phyloP scores from a whole-genome alignment of 2,329 filamentous ascomycete species.

The Colletotrichum sp. region DNA sequence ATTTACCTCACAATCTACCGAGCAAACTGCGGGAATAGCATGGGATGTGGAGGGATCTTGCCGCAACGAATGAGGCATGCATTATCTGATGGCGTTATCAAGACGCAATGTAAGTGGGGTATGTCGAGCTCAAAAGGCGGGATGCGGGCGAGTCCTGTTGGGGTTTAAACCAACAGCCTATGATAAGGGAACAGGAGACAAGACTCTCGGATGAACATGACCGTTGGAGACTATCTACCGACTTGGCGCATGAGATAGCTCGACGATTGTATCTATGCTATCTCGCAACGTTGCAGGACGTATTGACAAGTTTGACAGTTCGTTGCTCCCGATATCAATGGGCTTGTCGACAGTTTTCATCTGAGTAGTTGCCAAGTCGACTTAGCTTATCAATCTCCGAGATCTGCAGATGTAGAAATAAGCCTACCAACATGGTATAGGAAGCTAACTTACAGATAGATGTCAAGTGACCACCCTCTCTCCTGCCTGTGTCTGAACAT shows the following conservation, averaged over 20 bases:
- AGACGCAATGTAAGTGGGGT: conserved; percentile 7
- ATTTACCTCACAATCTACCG: not conserved
- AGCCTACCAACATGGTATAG: not conserved
- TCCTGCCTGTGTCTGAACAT: not conserved
- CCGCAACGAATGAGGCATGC: not conserved
- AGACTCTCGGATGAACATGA: not conserved
- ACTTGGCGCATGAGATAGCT: not conserved
- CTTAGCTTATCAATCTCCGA: not conserved
- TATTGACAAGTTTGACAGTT: not conserved
- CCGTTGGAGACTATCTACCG: not conserved
- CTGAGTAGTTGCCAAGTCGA: not conserved
- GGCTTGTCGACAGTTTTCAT: not conserved
- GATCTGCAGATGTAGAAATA: not conserved
- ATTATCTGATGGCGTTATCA: conserved; percentile 14
- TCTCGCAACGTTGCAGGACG: not conserved
- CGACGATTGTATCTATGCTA: not conserved
- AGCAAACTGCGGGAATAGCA: not conserved
- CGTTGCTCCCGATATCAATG: not conserved
- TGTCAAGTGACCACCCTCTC: not conserved
- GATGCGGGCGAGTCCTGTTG: not conserved
- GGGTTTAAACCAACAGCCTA: not conserved
- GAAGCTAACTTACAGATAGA: not conserved
- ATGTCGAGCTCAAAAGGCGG: not conserved
- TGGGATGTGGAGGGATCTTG: not conserved
- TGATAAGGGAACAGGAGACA: not conserved